phyloP scores from a whole-genome alignment of 2,329 filamentous ascomycete genomes.

The Venturia carpophila region DNA sequence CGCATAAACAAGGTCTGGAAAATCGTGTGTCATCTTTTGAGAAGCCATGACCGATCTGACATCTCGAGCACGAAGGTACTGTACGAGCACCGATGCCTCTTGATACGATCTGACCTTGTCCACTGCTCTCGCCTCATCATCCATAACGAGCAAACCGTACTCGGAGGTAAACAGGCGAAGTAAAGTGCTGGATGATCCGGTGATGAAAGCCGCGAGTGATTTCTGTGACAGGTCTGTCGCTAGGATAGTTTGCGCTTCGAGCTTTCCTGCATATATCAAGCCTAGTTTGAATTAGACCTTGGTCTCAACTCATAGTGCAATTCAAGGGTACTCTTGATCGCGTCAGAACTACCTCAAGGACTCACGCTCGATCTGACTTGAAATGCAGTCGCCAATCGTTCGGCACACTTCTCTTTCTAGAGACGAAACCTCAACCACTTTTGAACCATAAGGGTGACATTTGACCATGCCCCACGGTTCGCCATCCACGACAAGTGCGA shows the following conservation, averaged over 20 bases:
- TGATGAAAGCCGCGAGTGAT: slow-evolving; percentile 5
- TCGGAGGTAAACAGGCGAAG: not conserved
- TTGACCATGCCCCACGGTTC: slow-evolving; percentile 6
- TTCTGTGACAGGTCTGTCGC: not conserved
- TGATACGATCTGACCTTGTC: not conserved
- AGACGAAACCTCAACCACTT: not conserved
- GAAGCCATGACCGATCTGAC: not conserved
- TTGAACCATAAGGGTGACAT: slow-evolving; percentile 5
- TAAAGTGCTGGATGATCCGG: not conserved
- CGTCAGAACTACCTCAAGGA: not conserved
- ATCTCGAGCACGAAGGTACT: slow-evolving; percentile 2
- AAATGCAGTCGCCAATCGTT: slow-evolving; percentile 1
- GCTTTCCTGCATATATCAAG: not conserved
- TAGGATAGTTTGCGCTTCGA: not conserved
- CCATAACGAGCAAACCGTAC: slow-evolving; percentile 5
- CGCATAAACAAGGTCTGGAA: not conserved
- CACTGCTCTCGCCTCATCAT: slow-evolving; percentile 3
- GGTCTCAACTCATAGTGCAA: not conserved
- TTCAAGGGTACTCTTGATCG: not conserved
- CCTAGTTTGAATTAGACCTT: not conserved
- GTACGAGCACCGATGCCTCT: not conserved
- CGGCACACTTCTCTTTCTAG: not conserved
- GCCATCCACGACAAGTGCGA: slow-evolving; percentile 6
- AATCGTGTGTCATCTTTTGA: slow-evolving; percentile 2
- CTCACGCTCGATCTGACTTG: slow-evolving; percentile 9